These are phyloP conservation scores for Podospora australis DNA, from an alignment of 495 filamentous ascomycete genomes.

Conservation along the genomic window DNA sequence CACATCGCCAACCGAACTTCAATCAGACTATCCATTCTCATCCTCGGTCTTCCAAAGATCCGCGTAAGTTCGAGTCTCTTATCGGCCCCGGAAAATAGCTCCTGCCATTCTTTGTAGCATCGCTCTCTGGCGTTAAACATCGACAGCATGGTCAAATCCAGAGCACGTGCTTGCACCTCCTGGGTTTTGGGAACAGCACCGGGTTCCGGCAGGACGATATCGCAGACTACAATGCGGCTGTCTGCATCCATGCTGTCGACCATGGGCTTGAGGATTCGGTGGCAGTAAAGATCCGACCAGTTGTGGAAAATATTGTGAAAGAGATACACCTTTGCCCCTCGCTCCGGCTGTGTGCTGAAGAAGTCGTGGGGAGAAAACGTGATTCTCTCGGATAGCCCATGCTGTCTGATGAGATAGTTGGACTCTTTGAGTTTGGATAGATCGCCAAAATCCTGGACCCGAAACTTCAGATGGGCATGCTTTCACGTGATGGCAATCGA, in stretches of 20 bases:
- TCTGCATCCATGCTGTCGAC: conserved; percentile 29
- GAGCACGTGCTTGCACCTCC: conserved; percentile 6
- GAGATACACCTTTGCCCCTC: conserved; percentile 30
- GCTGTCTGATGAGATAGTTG: neutral
- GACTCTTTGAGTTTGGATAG: conserved; percentile 7
- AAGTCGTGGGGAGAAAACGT: conserved; percentile 30
- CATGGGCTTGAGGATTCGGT: conserved; percentile 28
- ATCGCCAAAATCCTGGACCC: conserved; percentile 31
- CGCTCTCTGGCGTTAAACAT: conserved; percentile 16
- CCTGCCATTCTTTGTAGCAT: conserved; percentile 9
- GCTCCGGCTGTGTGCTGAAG: conserved; percentile 31
- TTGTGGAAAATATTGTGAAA: conserved; percentile 37
- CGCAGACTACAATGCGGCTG: conserved; percentile 30
- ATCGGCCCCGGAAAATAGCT: conserved; percentile 12
- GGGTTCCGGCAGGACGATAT: conserved; percentile 25
- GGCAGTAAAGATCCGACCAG: conserved; percentile 34
- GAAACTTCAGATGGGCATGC: conserved; percentile 29
- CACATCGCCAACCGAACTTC: conserved; percentile 6
- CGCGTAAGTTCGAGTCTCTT: conserved; percentile 6
- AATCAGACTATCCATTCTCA: conserved; percentile 11
- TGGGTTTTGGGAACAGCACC: conserved; percentile 11
- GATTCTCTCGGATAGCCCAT: conserved; percentile 13
- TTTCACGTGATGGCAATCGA: conserved; percentile 26
- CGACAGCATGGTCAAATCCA: conserved; percentile 16
- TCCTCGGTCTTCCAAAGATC: conserved; percentile 8